phyloP scores from a whole-genome alignment of 106 monocot genomes.

The Ottelia alismoides region DNA sequence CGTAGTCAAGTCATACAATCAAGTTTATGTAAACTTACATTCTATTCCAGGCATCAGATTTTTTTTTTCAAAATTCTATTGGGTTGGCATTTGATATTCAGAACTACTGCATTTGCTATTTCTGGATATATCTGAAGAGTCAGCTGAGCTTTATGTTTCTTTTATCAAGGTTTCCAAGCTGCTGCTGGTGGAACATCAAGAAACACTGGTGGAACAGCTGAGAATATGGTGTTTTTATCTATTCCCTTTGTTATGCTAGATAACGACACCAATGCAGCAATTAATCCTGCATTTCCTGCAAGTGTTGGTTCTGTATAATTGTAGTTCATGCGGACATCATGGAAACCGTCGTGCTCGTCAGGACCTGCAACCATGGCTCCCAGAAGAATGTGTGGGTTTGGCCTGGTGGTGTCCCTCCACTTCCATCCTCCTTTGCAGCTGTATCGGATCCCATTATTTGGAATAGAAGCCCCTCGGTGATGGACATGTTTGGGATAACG shows the following conservation, averaged over 20 bases:
- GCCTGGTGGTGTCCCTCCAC: conserved; percentile 20
- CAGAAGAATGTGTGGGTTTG: conserved; percentile 31
- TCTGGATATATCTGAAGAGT: no score
- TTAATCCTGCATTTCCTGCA: conserved; percentile 52
- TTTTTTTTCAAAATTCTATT: no score
- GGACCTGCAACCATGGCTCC: conserved; percentile 65
- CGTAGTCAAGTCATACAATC: no score
- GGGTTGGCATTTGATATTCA: no score
- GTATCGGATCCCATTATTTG: conserved; percentile 18
- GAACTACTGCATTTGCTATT: background rate
- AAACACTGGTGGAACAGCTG: conserved; percentile 25
- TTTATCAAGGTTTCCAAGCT: conserved; percentile 28
- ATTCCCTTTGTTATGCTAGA: conserved; percentile 10
- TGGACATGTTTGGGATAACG: conserved; percentile 39
- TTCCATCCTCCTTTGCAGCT: conserved; percentile 38
- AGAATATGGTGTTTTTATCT: conserved; percentile 47
- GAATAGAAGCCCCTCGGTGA: conserved; percentile 55
- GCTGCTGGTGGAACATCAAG: conserved; percentile 22
- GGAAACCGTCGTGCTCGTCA: conserved; percentile 23
- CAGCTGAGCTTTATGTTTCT: no score
- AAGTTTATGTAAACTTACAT: no score
- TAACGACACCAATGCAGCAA: conserved; percentile 37
- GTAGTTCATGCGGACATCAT: conserved; percentile 21
- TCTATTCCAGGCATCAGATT: no score
- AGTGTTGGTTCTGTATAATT: conserved; percentile 44